A percentile compares a stretch with the other conserved stretches of the same genome.
Evolutionary conservation across 2,329 filamentous ascomycete genomes (phyloP).

Genomic region (Alternaria triticina): DNA sequence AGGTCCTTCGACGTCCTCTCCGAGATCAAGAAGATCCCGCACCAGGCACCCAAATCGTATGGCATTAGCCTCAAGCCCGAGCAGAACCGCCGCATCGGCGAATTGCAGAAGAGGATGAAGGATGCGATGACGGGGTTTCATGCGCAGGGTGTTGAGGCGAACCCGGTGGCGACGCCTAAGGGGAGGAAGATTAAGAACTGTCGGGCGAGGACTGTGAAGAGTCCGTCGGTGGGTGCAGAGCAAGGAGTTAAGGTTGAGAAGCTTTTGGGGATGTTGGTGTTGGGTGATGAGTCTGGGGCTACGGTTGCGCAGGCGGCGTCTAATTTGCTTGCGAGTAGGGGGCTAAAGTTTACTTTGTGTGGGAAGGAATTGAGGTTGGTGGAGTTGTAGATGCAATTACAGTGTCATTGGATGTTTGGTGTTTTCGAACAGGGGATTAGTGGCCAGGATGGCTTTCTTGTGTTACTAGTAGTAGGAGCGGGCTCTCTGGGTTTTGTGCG

Average conservation of each 20-base stretch:
- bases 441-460: not conserved
- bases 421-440: too few species aligned
- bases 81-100: not conserved
- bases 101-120: not conserved
- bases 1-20: not conserved
- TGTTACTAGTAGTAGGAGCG: not conserved
- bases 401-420: not conserved
- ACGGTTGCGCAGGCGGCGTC: not conserved
- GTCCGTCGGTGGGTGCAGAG: not conserved
- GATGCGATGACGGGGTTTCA: not conserved
- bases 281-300: not conserved
- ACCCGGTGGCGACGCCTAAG: not conserved
- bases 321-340: not conserved
- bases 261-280: not conserved
- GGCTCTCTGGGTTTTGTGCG: not conserved
- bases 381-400: not conserved
- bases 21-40: not conserved
- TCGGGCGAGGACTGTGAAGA: not conserved
- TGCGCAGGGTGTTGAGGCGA: not conserved
- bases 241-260: not conserved
- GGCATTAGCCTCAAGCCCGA: not conserved
- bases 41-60: rapidly evolving
- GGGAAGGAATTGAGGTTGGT: not conserved
- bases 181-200: not conserved
- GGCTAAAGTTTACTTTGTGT: not conserved